phyloP scores from a whole-genome alignment of 805 yeast species.

The Debaryomyces tyrocola region DNA sequence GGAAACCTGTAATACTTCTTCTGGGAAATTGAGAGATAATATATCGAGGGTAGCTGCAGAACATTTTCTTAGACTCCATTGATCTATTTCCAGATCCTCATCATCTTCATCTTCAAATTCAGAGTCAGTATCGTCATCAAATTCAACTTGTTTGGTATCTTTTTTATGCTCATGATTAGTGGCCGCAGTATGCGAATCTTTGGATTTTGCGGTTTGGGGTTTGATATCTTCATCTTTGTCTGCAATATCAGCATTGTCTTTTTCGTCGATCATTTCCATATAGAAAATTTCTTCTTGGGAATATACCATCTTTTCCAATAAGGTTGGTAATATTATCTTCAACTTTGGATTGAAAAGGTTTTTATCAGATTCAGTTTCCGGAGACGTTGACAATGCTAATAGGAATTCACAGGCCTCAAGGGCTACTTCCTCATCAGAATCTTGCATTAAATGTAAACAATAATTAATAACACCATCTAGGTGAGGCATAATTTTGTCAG shows the following conservation, averaged over 20 bases:
- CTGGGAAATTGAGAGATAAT: conserved; percentile 67
- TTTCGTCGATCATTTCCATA: conserved; percentile 63
- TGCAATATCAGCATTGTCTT: conserved; percentile 72
- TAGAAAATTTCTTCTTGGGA: conserved; percentile 75
- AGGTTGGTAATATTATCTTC: conserved; percentile 66
- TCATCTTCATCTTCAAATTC: conserved; percentile 71
- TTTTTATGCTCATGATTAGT: conserved; percentile 10
- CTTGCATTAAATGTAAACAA: conserved; percentile 74
- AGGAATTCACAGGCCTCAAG: conserved; percentile 93
- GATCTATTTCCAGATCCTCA: conserved; percentile 63
- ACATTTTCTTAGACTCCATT: conserved; percentile 92
- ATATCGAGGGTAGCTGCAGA: conserved; percentile 91
- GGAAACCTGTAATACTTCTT: conserved; percentile 61
- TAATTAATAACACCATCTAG: conserved; percentile 83
- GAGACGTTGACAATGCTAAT: conserved; percentile 68
- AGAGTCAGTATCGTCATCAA: conserved; percentile 45
- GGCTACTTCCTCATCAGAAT: conserved; percentile 63
- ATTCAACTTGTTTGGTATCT: conserved; percentile 15
- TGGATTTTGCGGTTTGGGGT: conserved; percentile 74
- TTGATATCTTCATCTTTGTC: conserved; percentile 86
- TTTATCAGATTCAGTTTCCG: conserved; percentile 40
- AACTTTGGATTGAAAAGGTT: conserved; percentile 56
- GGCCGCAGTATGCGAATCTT: conserved; percentile 37
- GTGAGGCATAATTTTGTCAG: conserved; percentile 79
- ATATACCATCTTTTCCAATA: conserved; percentile 82